Evolutionary conservation across 495 filamentous ascomycete genomes (phyloP), one percentile per base, ranked within the genome.

Genomic region (Hamigera avellanea): DNA sequence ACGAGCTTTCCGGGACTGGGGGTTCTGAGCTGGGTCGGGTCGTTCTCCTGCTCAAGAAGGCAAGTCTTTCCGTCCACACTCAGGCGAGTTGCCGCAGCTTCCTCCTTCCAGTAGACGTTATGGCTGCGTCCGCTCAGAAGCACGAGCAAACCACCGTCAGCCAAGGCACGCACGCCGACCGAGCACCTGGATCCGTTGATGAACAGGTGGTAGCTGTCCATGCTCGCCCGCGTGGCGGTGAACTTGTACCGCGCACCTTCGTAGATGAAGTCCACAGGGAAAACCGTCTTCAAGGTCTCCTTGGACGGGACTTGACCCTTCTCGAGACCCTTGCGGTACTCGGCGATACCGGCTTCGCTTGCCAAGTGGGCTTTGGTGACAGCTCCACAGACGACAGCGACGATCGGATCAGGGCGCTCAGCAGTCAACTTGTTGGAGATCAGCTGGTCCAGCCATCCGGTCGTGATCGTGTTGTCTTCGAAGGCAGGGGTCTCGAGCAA

Each of bases 51-150:
- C 70, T 99, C 91, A 14, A 99, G 75, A 42, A 99, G 65, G 55
- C 89, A 95, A 13, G 91, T 96, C 73, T 95, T 99, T 64, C 86
- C 81, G 51, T 99, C 93, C 10, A 99, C 88, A 25, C 87, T 95
- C 41, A 99, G 64, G 53, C 91, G 86, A 31, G 89, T 95, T 10
- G 93, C 91, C 37, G 84, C 86, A 26, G 87, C 83, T 61, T 99
- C 91, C 55, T 99, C 91, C 56, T 95, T 95, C 93, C 93, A 96
- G 76, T 99, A 99, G 28, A 95, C 78, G 57, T 91, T 99, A 75
- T 99, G 91, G 53, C 83, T 89, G 53, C 83, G 82, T 19, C 91
- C 91, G 50, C 75, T 76, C 26, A 96, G 74, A 17, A 99, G 72
- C 40, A 96, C 73, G 29, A 99, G 69, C n/a, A 99, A 71, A 51